phyloP scores from a whole-genome alignment of 2,329 filamentous ascomycete genomes.

The Dactylella cylindrospora region DNA sequence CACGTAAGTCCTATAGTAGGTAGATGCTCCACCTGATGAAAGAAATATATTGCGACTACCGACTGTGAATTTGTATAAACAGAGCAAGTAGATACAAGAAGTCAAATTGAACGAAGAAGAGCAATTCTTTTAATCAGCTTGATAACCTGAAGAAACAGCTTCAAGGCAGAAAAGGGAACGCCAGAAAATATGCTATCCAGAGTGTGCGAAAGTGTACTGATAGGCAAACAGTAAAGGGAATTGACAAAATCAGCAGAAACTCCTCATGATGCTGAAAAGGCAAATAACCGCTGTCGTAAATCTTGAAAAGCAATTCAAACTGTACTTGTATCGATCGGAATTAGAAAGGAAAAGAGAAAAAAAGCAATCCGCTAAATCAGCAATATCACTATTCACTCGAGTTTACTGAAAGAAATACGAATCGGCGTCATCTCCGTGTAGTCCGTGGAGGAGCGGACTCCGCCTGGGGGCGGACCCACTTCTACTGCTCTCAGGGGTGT shows the following conservation, averaged over 20 bases:
- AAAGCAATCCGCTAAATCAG: slow-evolving; percentile 25
- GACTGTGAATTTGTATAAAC: background rate
- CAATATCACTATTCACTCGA: slow-evolving; percentile 15
- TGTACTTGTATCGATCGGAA: background rate
- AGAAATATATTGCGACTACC: too few relatives aligned
- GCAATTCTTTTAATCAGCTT: background rate
- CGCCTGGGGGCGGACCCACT: background rate
- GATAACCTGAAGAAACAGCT: background rate
- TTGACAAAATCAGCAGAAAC: slow-evolving; percentile 7
- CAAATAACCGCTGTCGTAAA: slow-evolving; percentile 11
- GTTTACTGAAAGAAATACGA: slow-evolving; percentile 24
- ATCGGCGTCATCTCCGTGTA: slow-evolving; percentile 1
- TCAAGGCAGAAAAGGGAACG: slow-evolving; percentile 9
- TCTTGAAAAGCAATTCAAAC: background rate
- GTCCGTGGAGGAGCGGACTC: background rate
- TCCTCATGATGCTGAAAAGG: slow-evolving; percentile 35
- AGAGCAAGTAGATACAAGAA: background rate
- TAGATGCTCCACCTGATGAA: too few relatives aligned
- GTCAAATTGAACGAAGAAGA: background rate
- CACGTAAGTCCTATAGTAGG: too few relatives aligned
- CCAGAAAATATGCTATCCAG: slow-evolving; percentile 15
- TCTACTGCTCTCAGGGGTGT: slow-evolving; percentile 2
- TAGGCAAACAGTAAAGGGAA: background rate
- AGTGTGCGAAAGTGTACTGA: background rate
- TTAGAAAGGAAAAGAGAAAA: slow-evolving; percentile 12